Evolutionary conservation across 2,329 filamentous ascomycete genomes (phyloP), one percentile per base, ranked within the genome.

Genomic region (Aspergillus ruber): DNA sequence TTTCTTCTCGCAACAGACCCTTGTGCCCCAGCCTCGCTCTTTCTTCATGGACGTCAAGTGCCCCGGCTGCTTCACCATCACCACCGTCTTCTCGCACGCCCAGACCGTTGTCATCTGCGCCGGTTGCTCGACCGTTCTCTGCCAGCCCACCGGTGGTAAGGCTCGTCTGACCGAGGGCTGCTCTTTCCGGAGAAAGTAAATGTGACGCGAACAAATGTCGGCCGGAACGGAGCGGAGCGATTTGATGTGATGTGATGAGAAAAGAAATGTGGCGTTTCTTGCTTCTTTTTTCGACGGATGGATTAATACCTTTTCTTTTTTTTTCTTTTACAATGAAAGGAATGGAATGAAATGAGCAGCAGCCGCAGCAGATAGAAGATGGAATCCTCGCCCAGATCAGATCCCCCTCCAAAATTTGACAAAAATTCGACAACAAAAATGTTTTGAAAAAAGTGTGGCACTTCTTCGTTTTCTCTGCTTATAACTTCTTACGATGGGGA

Each of bases 11-110:
- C 8, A 29, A 55, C 63, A 94, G 90, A 90, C 83, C 64, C 88
- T 98, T 68, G 93, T 98, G 73, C 93, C 93, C 69, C 86, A 83
- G 62, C 93, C 93, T 69, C 89, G 93, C 75, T 97, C 91, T 64
- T 98, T 97, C 88, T 98, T 98, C 88, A 98, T 98, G 93, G 93
- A 98, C 75, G 93, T 98, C 82, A 98, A 98, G 87, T 98, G 93
- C 88, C 93, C 93, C 74, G 93, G 93, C 71, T 98, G 93, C 88
- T 98, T 97, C 86, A 96, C 90, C 77, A 98, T 98, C 84, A 98
- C 93, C 76, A 98, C 93, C 76, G 93, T 98, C 78, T 98, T 97
- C 88, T 97, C 91, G 59, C 93, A 98, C 84, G 93, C 93, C 76
- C 93, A 98, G 84, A 98, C 93, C 74, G 93, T 98, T 75, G 93